Conservation (phyloP, 495 filamentous ascomycete species). For the Penicillium pulvis region DNA sequence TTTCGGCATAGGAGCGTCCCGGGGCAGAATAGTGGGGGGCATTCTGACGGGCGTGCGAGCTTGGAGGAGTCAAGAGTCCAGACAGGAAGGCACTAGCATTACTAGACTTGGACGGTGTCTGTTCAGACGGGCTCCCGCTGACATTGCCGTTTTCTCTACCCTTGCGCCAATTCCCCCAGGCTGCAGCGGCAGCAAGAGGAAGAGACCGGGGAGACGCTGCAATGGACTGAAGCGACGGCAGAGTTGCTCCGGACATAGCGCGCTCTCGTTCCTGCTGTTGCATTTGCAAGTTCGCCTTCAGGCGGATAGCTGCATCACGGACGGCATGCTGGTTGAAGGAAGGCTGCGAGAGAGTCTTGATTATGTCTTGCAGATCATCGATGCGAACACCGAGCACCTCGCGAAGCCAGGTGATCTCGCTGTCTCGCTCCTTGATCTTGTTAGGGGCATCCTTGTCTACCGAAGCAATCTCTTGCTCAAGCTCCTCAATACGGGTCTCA, state of each 20-base stretch:
- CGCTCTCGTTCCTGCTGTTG: constrained; percentile 91
- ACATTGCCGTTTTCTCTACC: constrained; percentile 46
- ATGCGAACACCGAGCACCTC: constrained; percentile 89
- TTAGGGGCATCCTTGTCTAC: constrained; percentile 71
- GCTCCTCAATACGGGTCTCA: constrained; percentile 81
- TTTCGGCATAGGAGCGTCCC: constrained; percentile 50
- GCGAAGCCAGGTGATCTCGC: constrained; percentile 93
- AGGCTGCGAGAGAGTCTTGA: constrained; percentile 72
- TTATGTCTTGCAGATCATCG: constrained; percentile 90
- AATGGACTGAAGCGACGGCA: constrained; percentile 61
- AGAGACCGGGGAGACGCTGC: constrained; percentile 78
- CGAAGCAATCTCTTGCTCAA: constrained; percentile 68
- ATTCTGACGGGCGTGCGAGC: constrained; percentile 63
- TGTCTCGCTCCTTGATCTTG: constrained; percentile 85
- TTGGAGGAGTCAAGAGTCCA: constrained; percentile 81
- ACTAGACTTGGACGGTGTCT: constrained; percentile 66
- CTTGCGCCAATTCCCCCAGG: constrained; percentile 84
- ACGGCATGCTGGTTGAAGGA: constrained; percentile 73
- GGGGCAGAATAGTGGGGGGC: constrained; percentile 41
- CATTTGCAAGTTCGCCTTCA: constrained; percentile 96
- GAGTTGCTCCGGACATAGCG: constrained; percentile 51
- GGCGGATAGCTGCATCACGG: constrained; percentile 85
- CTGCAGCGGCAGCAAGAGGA: constrained; percentile 78
- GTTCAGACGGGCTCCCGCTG: constrained; percentile 47
- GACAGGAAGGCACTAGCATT: constrained; percentile 59